Evolutionary conservation across 352 stramenopile genomes (phyloP).

Genomic region (Lagenidium sp.): DNA sequence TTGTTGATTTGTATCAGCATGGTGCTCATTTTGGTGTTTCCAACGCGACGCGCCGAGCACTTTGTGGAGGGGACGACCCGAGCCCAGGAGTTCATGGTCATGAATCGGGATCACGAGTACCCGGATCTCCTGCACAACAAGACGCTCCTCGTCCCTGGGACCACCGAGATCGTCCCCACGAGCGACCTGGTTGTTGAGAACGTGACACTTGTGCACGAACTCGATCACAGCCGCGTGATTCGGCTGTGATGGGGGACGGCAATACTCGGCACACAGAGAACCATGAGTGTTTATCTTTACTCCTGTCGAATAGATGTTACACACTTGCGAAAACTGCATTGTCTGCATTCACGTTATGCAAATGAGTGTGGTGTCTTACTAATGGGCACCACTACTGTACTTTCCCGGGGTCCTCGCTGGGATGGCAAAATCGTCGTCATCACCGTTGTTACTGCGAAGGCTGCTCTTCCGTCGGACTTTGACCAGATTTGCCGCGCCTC

Average conservation of each 20-base stretch:
- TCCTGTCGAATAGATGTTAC: no score
- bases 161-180: neutral
- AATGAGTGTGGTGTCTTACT: no score
- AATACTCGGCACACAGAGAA: no score
- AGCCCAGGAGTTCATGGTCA: conserved; percentile 4
- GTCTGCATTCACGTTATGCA: no score
- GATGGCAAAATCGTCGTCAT: conserved; percentile 16
- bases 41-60: neutral
- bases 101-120: neutral
- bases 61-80: conserved; percentile 2
- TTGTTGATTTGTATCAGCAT: conserved; percentile 1
- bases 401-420: neutral
- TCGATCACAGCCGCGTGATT: no score
- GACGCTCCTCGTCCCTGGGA: neutral
- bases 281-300: no score
- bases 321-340: no score
- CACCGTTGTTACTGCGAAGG: conserved; percentile 34
- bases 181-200: conserved; percentile 1
- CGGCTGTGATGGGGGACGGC: no score
- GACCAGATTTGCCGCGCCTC: conserved; percentile 49
- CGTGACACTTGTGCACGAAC: conserved; percentile 3
- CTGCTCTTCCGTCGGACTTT: conserved; percentile 61
- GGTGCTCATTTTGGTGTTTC: neutral
- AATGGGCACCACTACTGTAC: conserved; percentile 3
- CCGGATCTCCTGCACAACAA: neutral